Evolutionary conservation across 2,329 filamentous ascomycete species (phyloP), one percentile per base, ranked within the genome.

Genomic region (Elsinoe batatas): DNA sequence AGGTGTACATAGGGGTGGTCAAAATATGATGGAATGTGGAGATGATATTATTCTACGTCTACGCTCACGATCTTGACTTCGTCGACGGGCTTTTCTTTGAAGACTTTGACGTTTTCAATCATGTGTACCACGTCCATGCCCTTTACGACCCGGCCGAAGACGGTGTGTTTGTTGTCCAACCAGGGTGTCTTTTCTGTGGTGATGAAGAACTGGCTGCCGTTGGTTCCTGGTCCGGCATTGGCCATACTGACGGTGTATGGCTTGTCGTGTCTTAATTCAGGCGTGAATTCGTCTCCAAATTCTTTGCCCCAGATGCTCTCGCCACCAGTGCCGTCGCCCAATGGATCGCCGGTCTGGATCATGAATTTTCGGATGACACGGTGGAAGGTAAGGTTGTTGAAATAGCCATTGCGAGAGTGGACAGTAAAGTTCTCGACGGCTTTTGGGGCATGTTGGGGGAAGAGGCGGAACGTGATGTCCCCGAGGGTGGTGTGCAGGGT

Each of bases 41-140:
- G 2, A 30, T 30, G 4, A 7, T 3, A 15, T n/a, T 42, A 56
- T 22, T 53, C 56, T 20, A 66, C 57, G 54, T 59, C 65, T 63
- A 98, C 95, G 68, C 88, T 96, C 57, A 98, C 81, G 62, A 98
- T 95, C 73, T 95, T 97, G 65, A 98, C 91, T 68, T 98, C 93
- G 65, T 95, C 90, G 69, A 95, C 88, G 0, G 93, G 93, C 75
- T 91, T 95, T 74, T 98, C 94, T 76, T 85, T 85, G 70, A 87
- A 84, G 3, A 90, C 90, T 67, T 86, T 87, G 13, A 81, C 79
- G 68, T 94, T 95, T 73, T 98, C 93, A 67, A 98, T 98, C 74
- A 85, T 88, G 70, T 97, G 90, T 58, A 98, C 84, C 17, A 98
- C 89, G 69, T 98, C 93, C 67, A 97, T 75, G 0, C 93, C 93